Base-by-base conservation (phyloP, 495 filamentous ascomycete species). In the Staphylotrichum tortipilum region DNA sequence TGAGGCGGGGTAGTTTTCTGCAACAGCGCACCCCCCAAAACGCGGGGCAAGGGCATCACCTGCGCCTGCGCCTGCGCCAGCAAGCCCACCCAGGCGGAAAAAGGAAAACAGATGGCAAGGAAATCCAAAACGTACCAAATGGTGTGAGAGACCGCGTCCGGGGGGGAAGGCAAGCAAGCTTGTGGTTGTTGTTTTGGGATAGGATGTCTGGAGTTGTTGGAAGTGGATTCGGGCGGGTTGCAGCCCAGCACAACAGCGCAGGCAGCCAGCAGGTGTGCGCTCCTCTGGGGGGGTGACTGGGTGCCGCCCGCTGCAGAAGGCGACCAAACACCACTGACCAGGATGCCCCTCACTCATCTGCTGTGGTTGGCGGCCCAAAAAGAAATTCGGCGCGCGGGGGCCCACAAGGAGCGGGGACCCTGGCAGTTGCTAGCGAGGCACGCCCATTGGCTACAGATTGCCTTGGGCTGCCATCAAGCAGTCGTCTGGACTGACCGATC, bases 141-240 rank as follows among this genome's bases (percentile, higher is more conserved):
- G 38, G 21, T 47, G 44, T 22, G 37, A 28, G 21, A 4, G 14
- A n/a, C n/a, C n/a, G n/a, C 17, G 18, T 37, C 15, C 34, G 9
- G 34, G 15, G 23, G 38, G 6, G 38, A 26, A 26, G 15, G 17
- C 19, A 22, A 15, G 24, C 21, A 9, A 24, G 11, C 18, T 41
- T 26, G 38, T 12, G 30, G 12, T n/a, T 35, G 50, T 46, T n/a
- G n/a, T n/a, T n/a, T n/a, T n/a, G n/a, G n/a, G n/a, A n/a, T n/a
- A n/a, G n/a, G n/a, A n/a, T n/a, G n/a, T 21, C 39, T 31, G 42
- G n/a, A 34, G 24, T 18, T 28, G 21, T n/a, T n/a, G 47, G 38
- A 54, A 55, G 54, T 56, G 44, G 54, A 52, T 56, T 39, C 41
- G 33, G 48, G n/a, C n/a, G n/a, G n/a, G n/a, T n/a, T n/a, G n/a